These are phyloP conservation scores for Aquilaria malaccensis DNA, from an alignment of 345 rosid genomes.

Conservation along the genomic window DNA sequence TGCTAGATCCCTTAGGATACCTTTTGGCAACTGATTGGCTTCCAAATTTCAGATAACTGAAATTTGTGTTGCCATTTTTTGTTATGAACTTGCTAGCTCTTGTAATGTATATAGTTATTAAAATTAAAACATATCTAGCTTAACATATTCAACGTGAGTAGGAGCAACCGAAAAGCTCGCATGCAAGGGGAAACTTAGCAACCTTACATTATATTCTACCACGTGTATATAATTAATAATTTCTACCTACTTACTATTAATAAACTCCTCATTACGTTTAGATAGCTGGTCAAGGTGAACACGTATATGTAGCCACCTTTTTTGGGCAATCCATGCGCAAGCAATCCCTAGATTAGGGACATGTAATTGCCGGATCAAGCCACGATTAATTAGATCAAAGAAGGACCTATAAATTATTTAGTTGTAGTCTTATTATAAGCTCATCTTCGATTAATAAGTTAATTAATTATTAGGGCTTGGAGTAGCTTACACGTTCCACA, in stretches of 20 bases:
- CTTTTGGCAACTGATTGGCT: too few relatives aligned
- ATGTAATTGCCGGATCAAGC: conserved; percentile 20
- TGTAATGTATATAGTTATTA: too few relatives aligned
- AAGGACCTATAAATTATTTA: too few relatives aligned
- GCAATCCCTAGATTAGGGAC: conserved; percentile 25
- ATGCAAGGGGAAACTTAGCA: neutral
- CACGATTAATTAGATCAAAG: too few relatives aligned
- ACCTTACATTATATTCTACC: neutral
- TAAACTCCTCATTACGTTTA: too few relatives aligned
- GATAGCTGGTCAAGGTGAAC: conserved; percentile 15
- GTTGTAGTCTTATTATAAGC: neutral
- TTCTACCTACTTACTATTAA: neutral
- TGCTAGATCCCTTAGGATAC: too few relatives aligned
- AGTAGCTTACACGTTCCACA: neutral
- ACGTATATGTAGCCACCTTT: conserved; percentile 13
- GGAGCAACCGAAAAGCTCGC: conserved; percentile 11
- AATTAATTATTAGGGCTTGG: neutral
- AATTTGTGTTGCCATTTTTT: too few relatives aligned
- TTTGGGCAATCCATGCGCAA: conserved; percentile 21
- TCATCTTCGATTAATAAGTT: neutral
- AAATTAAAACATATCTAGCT: too few relatives aligned
- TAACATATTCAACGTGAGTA: conserved; percentile 12
- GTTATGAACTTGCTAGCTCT: too few relatives aligned
- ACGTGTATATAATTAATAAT: neutral
- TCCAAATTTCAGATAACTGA: too few relatives aligned